These are phyloP conservation scores for Microascus cirrosus DNA, from an alignment of 2,329 filamentous ascomycete species.

Conservation along the genomic window DNA sequence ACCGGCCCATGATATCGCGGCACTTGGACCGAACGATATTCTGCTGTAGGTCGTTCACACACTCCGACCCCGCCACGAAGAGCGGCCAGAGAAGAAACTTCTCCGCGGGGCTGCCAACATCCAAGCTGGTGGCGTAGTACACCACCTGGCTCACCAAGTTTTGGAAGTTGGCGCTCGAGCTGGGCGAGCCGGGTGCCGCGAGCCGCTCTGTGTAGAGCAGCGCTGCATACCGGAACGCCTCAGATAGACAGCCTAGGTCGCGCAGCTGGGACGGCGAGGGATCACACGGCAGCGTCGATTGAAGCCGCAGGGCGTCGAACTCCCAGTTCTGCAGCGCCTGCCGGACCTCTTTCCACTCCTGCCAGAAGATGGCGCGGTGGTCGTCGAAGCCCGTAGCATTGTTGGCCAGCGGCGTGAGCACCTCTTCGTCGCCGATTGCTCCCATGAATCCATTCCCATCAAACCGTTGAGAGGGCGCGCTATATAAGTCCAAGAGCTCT, in stretches of 20 bases:
- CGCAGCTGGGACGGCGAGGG: conserved; percentile 51
- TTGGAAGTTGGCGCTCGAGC: conserved; percentile 68
- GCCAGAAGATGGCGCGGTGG: conserved; percentile 61
- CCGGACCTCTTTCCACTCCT: conserved; percentile 74
- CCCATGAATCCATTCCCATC: conserved; percentile 58
- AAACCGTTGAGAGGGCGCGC: conserved; percentile 40
- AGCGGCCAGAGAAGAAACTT: conserved; percentile 86
- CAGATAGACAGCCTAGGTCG: conserved; percentile 73
- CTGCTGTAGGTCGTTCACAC: conserved; percentile 69
- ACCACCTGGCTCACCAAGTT: conserved; percentile 72
- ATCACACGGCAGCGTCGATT: conserved; percentile 35
- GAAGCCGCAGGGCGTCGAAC: conserved; percentile 47
- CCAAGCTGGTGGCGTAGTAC: conserved; percentile 71
- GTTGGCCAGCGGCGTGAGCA: conserved; percentile 26
- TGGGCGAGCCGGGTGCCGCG: conserved; percentile 63
- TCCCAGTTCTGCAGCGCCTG: conserved; percentile 71
- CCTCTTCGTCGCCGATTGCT: conserved; percentile 42
- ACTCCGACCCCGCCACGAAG: conserved; percentile 84
- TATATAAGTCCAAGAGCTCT: conserved; percentile 11
- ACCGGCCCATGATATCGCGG: conserved; percentile 75
- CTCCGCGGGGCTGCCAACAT: conserved; percentile 59
- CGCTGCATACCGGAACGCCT: conserved; percentile 82
- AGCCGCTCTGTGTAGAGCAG: conserved; percentile 84
- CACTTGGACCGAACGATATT: conserved; percentile 70
- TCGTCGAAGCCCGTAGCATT: conserved; percentile 42